Evolutionary conservation across 805 yeast genomes (phyloP), one percentile per base, ranked within the genome.

Genomic region (Saturnispora dispora): DNA sequence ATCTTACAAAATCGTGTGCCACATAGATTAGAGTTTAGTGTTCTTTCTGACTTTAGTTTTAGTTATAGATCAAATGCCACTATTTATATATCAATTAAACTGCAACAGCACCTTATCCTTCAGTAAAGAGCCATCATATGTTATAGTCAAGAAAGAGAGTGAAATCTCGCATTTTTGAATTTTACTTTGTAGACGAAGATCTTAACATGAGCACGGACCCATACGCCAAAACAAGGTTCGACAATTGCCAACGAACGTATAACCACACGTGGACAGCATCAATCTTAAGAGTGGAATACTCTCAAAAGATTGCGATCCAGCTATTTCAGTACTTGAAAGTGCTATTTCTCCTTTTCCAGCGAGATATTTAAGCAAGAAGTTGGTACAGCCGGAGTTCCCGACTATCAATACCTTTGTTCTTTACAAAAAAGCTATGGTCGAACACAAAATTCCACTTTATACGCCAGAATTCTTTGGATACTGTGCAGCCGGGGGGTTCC

Each of bases 401-500:
- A 20, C 18, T 30, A 44, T 44, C 33, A 35, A 46, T 35, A 30
- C 8, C 39, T 39, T 37, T 42, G n/a, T 27, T 47, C 25, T 39
- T 39, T 15, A 33, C n/a, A 15, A n/a, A 13, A 40, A 30, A 15
- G 27, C 28, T 8, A 42, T 27, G 39, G 23, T n/a, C 13, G 43
- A 36, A n/a, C 41, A 46, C 53, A 62, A 64, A 48, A 79, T 83
- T 58, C 70, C 72, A 54, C 72, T 82, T 46, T 82, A 73, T 69
- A 70, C 86, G 4, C 69, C 74, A 22, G 81, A 83, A 64, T 85
- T 82, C 71, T 85, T 75, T 69, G 72, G 73, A 51, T 82, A 90
- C 49, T 86, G 95, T 68, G 81, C 89, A 3, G 47, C 82, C 39
- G 95, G 90, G 45, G 95, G 91, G 59, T 76, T 82, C 51, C 59